Evolutionary conservation across 1,139 yeast species (phyloP).

Genomic region (Scheffersomyces stambukii): DNA sequence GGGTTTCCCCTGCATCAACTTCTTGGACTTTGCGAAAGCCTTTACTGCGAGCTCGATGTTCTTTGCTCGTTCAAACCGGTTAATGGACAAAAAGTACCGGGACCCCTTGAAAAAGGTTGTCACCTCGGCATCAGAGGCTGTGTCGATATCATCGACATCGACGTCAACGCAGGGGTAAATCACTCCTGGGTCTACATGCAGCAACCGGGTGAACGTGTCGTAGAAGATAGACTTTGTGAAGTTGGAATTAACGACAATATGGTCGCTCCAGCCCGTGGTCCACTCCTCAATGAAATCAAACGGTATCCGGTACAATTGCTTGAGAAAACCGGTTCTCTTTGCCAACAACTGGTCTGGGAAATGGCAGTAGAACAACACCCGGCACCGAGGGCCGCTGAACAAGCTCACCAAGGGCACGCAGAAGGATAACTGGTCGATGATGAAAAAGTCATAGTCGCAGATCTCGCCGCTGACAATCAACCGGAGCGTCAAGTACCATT

Average conservation of each 20-base stretch:
- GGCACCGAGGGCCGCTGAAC: constrained; percentile 37
- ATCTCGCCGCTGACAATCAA: constrained; percentile 50
- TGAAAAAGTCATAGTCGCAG: constrained; percentile 58
- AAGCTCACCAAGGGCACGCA: constrained; percentile 71
- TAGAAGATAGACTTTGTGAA: constrained; percentile 73
- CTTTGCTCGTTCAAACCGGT: constrained; percentile 86
- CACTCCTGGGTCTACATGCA: constrained; percentile 54
- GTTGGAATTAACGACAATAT: constrained; percentile 78
- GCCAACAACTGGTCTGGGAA: constrained; percentile 89
- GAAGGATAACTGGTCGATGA: constrained; percentile 86
- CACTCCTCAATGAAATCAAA: constrained; percentile 80
- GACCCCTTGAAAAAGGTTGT: constrained; percentile 26
- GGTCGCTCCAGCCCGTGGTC: constrained; percentile 74
- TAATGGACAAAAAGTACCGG: constrained; percentile 64
- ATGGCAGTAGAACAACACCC: constrained; percentile 84
- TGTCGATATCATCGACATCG: constrained; percentile 11
- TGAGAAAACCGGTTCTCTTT: constrained; percentile 49
- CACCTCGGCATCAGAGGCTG: constrained; percentile 29
- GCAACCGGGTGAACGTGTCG: constrained; percentile 53
- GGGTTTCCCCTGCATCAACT: constrained; percentile 13
- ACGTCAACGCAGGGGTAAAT: constrained; percentile 85
- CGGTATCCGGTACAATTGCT: constrained; percentile 69
- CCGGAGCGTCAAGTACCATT: constrained; percentile 56
- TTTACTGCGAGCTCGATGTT: constrained; percentile 73
- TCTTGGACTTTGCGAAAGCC: constrained; percentile 47